A percentile compares a stretch with the other conserved stretches of the same genome.
Conservation (phyloP, 768 basidiomycete genomes). For the Phlebiopsis flavidoalba region DNA sequence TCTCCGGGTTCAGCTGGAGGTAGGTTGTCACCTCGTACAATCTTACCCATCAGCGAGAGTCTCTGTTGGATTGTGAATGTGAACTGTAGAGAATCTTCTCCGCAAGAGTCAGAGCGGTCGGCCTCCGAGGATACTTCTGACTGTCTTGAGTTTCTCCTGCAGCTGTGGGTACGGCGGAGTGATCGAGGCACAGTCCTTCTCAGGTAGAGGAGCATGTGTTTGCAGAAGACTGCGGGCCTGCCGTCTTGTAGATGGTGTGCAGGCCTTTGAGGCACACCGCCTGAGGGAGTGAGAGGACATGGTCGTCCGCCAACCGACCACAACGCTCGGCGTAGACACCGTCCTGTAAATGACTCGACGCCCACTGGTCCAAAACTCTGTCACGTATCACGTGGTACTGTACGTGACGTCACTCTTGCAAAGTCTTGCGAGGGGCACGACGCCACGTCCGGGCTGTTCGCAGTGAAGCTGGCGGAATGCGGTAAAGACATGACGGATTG, state of each 20-base stretch:
- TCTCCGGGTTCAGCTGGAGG: constrained; percentile 83
- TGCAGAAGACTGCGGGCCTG: constrained; percentile 30
- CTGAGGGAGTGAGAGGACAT: constrained; percentile 8
- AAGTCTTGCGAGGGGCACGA: neutral
- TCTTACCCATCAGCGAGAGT: constrained; percentile 58
- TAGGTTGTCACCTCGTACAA: constrained; percentile 83
- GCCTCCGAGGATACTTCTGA: constrained; percentile 61
- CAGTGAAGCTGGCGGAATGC: neutral
- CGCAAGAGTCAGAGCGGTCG: constrained; percentile 86
- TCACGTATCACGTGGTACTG: neutral
- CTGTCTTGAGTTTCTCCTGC: constrained; percentile 61
- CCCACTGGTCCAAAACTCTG: neutral
- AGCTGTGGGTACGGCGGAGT: constrained; percentile 81
- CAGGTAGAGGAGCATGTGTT: constrained; percentile 29
- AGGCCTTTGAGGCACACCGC: constrained; percentile 3
- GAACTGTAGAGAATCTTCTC: constrained; percentile 98
- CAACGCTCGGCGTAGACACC: neutral
- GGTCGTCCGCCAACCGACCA: neutral
- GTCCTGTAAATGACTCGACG: neutral
- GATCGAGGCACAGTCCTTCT: constrained; percentile 65
- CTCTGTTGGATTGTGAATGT: constrained; percentile 76
- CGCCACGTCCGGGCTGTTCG: neutral
- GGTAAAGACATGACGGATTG: neutral
- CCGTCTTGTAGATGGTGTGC: neutral
- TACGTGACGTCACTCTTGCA: neutral